These are phyloP conservation scores for Aquilaria sinensis DNA, from an alignment of 345 rosid species.

Conservation along the genomic window DNA sequence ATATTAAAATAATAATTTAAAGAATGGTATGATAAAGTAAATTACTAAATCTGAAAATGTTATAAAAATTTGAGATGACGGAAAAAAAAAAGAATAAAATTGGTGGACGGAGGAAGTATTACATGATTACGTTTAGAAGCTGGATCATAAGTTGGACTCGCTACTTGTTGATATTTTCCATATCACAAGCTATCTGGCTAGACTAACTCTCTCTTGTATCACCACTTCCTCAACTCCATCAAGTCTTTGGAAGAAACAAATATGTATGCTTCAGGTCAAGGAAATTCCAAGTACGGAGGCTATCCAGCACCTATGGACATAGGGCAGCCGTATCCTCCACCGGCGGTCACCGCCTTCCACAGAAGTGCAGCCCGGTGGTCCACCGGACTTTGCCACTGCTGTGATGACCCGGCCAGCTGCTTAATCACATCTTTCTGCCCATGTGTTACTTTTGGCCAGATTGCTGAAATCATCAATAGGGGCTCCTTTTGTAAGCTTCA, in stretches of 20 bases:
- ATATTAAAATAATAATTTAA: too few relatives aligned
- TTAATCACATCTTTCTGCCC: conserved; percentile 37
- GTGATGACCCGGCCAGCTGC: conserved; percentile 38
- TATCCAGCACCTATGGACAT: conserved; percentile 25
- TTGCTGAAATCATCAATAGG: conserved; percentile 35
- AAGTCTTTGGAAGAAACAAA: neutral
- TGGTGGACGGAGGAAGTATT: neutral
- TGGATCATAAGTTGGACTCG: conserved; percentile 10
- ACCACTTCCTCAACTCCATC: conserved; percentile 10
- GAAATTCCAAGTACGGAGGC: conserved; percentile 23
- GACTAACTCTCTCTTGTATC: too few relatives aligned
- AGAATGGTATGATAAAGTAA: too few relatives aligned
- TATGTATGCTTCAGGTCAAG: conserved; percentile 28
- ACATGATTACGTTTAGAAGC: neutral
- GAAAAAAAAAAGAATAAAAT: too few relatives aligned
- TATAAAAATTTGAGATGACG: too few relatives aligned
- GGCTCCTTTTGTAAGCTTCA: conserved; percentile 30
- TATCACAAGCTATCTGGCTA: neutral
- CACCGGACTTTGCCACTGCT: conserved; percentile 44
- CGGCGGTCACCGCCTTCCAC: conserved; percentile 2
- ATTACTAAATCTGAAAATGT: too few relatives aligned
- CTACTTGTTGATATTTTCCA: conserved; percentile 7
- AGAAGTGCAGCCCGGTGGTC: conserved; percentile 25
- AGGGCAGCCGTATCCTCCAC: conserved; percentile 19
- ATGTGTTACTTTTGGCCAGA: conserved; percentile 45